Evolutionary conservation across 1,139 yeast species (phyloP).

Genomic region (Nakaseomyces kungkrabaensis): DNA sequence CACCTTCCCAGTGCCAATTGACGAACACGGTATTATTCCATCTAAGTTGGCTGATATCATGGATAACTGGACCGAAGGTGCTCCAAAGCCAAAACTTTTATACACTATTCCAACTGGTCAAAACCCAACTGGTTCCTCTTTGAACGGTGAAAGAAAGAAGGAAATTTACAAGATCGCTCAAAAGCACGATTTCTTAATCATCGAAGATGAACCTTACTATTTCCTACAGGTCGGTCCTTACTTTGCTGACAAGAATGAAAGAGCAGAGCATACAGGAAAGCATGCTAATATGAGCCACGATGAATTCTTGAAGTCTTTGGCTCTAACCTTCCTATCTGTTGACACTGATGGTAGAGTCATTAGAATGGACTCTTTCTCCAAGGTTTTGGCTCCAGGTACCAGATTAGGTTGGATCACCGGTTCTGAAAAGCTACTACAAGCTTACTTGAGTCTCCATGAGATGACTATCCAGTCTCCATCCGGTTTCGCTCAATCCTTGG

Average conservation of each 20-base stretch:
- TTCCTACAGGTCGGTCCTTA: slow-evolving; percentile 79
- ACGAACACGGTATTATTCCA: slow-evolving; percentile 70
- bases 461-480: slow-evolving; percentile 74
- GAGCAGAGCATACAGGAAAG: slow-evolving; percentile 30
- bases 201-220: slow-evolving; percentile 95
- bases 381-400: slow-evolving; percentile 85
- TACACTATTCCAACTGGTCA: slow-evolving; percentile 91
- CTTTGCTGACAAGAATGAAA: slow-evolving; percentile 30
- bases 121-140: slow-evolving; percentile 87
- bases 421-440: slow-evolving; percentile 54
- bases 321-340: slow-evolving; percentile 65
- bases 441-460: slow-evolving; percentile 67
- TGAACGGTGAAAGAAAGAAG: slow-evolving; percentile 60
- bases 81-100: slow-evolving; percentile 65
- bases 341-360: slow-evolving; percentile 87
- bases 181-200: slow-evolving; percentile 70
- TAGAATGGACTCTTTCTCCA: slow-evolving; percentile 84
- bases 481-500: slow-evolving; percentile 68
- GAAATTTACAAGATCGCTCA: slow-evolving; percentile 64
- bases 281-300: slow-evolving; percentile 31
- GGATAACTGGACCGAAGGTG: slow-evolving; percentile 57
- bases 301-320: slow-evolving; percentile 56
- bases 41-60: slow-evolving; percentile 54
- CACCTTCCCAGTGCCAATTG: slow-evolving; percentile 70
- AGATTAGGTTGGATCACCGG: slow-evolving; percentile 90